Conservation (phyloP, 164 flowering plant species). For the Houttuynia cordata region DNA sequence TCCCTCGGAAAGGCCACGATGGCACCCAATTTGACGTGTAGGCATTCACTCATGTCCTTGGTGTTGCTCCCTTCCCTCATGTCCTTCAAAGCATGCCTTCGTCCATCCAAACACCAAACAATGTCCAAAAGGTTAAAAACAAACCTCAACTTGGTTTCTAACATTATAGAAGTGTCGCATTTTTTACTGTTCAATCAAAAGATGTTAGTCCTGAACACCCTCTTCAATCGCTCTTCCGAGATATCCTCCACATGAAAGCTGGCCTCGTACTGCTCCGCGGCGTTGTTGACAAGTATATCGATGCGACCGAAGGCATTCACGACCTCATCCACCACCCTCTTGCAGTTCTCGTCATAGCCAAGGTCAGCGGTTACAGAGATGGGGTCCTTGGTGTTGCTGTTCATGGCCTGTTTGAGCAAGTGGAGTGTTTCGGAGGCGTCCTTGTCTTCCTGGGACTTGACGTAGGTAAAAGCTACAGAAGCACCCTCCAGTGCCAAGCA, state of each 20-base stretch:
- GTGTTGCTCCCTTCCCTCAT: conserved; percentile 59
- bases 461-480: conserved; percentile 73
- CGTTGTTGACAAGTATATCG: conserved; percentile 52
- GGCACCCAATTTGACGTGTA: conserved; percentile 73
- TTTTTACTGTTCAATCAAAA: conserved; percentile 15
- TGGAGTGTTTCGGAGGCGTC: conserved; percentile 55
- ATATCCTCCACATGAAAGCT: conserved; percentile 35
- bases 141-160: too few species aligned
- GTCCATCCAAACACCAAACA: not conserved
- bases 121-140: not conserved
- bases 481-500: conserved; percentile 60
- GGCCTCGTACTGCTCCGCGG: conserved; percentile 43
- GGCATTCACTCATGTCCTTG: conserved; percentile 57
- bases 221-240: conserved; percentile 32
- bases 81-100: conserved; percentile 58
- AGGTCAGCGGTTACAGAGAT: conserved; percentile 45
- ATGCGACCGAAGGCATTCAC: conserved; percentile 40
- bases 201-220: conserved; percentile 51
- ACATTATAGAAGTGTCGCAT: too few species aligned
- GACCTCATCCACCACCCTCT: conserved; percentile 44
- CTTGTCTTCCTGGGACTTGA: conserved; percentile 55
- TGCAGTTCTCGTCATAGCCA: conserved; percentile 53
- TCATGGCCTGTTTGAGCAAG: conserved; percentile 29
- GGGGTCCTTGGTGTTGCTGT: conserved; percentile 45
- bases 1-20: conserved; percentile 62